Conservation (phyloP, 176 grass and related monocot species). For the Rhynchospora tenuis region DNA sequence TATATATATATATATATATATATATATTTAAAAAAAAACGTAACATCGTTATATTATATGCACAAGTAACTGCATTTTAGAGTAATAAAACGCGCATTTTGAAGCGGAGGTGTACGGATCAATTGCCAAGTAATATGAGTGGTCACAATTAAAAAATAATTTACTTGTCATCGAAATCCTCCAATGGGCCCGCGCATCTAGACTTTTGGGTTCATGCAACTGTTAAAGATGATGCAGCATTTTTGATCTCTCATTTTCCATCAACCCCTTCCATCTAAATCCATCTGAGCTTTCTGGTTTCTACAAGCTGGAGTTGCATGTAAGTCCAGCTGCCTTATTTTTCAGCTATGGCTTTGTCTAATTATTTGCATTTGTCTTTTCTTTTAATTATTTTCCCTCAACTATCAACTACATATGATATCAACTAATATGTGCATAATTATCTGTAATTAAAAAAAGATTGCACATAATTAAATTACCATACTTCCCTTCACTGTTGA, state of each 20-base stretch:
- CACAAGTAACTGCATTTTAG: too few relatives aligned
- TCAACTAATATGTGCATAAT: background rate
- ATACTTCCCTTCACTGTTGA: background rate
- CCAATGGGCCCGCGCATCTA: background rate
- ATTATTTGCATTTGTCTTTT: background rate
- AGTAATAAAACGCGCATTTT: background rate
- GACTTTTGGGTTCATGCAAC: slow-evolving; percentile 18
- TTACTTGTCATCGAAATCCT: slow-evolving; percentile 1
- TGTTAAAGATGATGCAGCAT: background rate
- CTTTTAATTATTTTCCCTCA: background rate
- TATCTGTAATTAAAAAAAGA: background rate
- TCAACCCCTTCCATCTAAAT: slow-evolving; percentile 2
- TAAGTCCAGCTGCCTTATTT: background rate
- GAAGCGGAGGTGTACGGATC: background rate
- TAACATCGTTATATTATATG: background rate
- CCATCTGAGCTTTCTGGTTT: background rate
- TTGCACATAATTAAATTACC: background rate
- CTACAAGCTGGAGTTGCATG: slow-evolving; percentile 2
- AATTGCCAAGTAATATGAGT: background rate
- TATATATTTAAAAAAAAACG: background rate
- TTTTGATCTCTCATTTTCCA: slow-evolving; percentile 12
- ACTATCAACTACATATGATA: background rate
- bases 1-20: too few relatives aligned
- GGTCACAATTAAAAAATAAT: background rate
- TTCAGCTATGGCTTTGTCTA: background rate